Conservation (phyloP, 108 stramenopile species). For the Skeletonema grethae region DNA sequence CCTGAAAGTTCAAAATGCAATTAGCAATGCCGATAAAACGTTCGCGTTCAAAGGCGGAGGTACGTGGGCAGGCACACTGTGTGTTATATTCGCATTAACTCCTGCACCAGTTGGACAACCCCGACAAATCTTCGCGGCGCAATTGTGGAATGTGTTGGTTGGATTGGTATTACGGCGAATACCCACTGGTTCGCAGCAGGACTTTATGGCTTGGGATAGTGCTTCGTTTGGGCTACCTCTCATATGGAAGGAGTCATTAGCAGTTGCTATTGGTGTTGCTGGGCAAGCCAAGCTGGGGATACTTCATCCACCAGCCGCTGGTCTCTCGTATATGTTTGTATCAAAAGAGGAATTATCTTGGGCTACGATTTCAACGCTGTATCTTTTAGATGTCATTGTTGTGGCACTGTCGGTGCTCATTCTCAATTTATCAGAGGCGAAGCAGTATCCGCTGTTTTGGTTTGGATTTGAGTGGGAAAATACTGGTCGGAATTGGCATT, state of each 20-base stretch:
- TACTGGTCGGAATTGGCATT: background rate
- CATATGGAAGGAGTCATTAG: conserved; percentile 25
- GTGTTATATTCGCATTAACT: conserved; percentile 39
- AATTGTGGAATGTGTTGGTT: conserved; percentile 27
- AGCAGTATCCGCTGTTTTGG: conserved; percentile 34
- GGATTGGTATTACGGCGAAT: conserved; percentile 22
- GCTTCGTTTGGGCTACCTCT: conserved; percentile 11
- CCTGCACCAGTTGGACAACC: conserved; percentile 46
- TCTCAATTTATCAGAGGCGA: conserved; percentile 21
- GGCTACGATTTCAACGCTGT: conserved; percentile 9
- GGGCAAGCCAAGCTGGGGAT: conserved; percentile 33
- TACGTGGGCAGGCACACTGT: conserved; percentile 14
- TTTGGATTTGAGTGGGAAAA: conserved; percentile 19
- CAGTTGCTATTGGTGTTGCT: conserved; percentile 21
- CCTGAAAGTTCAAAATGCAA: background rate
- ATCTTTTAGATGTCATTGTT: conserved; percentile 8
- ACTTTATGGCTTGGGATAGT: conserved; percentile 2
- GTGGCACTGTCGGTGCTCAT: conserved; percentile 13
- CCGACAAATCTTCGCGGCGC: conserved; percentile 24
- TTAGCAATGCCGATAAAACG: background rate
- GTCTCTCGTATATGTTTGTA: conserved; percentile 16
- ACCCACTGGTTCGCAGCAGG: background rate
- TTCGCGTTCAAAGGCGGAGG: conserved; percentile 21
- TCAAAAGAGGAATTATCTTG: conserved; percentile 7
- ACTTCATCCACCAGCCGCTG: conserved; percentile 34